A percentile compares a stretch with the other conserved stretches of the same genome.
phyloP scores from a whole-genome alignment of 1,284 basidiomycete species.

The Trichosporon sp. region DNA sequence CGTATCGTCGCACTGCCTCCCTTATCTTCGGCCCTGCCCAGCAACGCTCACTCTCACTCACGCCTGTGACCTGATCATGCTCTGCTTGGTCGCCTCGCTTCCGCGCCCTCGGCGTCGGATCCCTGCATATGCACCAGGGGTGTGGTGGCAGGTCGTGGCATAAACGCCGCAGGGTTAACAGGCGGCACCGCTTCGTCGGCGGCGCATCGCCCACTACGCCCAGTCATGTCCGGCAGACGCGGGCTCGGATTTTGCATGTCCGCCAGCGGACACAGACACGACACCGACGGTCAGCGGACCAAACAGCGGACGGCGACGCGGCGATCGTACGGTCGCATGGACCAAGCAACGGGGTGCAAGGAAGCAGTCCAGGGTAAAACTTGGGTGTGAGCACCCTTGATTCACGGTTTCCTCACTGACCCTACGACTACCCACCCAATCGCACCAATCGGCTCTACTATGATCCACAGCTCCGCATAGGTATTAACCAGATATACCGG shows the following conservation, averaged over 20 bases:
- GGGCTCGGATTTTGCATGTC: neutral
- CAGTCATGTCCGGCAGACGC: neutral
- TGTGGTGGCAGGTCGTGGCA: neutral
- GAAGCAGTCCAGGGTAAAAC: neutral
- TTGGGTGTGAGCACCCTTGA: neutral
- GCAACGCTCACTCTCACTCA: no score
- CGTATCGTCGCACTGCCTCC: no score
- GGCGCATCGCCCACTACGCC: neutral
- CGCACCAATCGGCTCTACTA: constrained; percentile 2
- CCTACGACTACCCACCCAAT: neutral
- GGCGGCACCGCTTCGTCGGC: neutral
- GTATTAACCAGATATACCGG: neutral
- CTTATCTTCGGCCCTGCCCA: neutral
- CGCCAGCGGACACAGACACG: neutral
- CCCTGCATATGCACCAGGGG: neutral
- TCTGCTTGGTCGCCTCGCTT: neutral
- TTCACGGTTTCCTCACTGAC: neutral
- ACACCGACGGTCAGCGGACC: neutral
- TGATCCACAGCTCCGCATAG: constrained; percentile 1
- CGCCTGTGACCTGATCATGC: neutral
- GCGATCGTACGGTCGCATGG: neutral
- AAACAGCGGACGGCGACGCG: neutral
- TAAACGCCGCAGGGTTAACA: neutral
- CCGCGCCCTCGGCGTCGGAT: neutral
- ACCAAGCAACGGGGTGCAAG: neutral